Base-by-base conservation (phyloP, 345 rosid species). In the Luvunga scandens region DNA sequence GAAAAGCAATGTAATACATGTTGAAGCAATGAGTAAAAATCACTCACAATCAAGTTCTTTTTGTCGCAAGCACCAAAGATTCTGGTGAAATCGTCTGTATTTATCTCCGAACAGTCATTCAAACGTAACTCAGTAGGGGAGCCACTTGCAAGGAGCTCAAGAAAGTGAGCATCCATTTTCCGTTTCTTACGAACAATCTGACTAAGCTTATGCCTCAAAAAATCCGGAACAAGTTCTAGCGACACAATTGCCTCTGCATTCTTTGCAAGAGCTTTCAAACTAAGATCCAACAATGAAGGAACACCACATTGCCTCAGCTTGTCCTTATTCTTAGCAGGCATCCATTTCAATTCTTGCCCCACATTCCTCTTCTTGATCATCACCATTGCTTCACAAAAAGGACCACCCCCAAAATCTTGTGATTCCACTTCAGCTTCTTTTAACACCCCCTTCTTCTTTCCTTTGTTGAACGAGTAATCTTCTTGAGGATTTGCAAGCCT, bases 141-240 rank as follows among this genome's bases (percentile, higher is more conserved):
- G 42, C 81, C 88, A 7, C 81, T n/a, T 0, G 80, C 79, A 62
- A 88, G 86, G 69, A 90, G 86, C 28, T 83, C 53, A 56, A 87
- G 24, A 72, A 88, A 86, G 7, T 45, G 82, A 13, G 80, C 50
- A 68, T 82, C 71, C 60, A 84, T 59, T 83, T 60, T 71, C 38
- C 89, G 27, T 33, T 21, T 22, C 79, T 68, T 79, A 74, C 85
- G 75, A 36, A 85, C 79, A 39, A 69, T 9, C 71, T 36, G 28
- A 24, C 84, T 75, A 16, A 90, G 78, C 64, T 77, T 83, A 69
- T 50, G 83, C 86, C 78, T 85, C 76, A 87, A 65, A 16, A 50
- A 72, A 64, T 85, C 87, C 4, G 93, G 91, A 50, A 90, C 85
- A 68, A 55, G 42, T 16, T 81, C 65, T 24, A 90, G 64, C 7